Evolutionary conservation across 352 stramenopile genomes (phyloP).

Genomic region (Phytopythium chamaehyphon): DNA sequence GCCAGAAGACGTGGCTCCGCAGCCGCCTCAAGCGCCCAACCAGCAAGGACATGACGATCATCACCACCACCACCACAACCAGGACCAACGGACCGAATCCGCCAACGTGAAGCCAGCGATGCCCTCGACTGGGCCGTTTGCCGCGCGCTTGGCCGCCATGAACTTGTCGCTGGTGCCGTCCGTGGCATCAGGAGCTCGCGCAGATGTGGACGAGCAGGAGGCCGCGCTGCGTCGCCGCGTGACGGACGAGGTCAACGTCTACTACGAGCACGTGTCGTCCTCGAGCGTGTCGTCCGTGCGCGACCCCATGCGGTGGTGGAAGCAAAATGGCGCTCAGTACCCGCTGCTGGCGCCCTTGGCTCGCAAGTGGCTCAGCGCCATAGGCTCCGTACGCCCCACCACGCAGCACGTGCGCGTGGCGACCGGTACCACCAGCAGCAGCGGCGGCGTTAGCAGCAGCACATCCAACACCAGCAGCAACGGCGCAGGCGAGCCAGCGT

Average conservation of each 20-base stretch:
- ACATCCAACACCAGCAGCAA: slow-evolving; percentile 6
- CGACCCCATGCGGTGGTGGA: slow-evolving; percentile 43
- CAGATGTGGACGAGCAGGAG: slow-evolving; percentile 24
- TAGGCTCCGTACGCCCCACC: slow-evolving; percentile 33
- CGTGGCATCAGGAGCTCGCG: background rate
- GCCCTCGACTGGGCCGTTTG: background rate
- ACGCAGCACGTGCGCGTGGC: slow-evolving; percentile 10
- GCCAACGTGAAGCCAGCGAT: background rate
- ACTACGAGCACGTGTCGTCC: slow-evolving; percentile 31
- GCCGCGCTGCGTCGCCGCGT: slow-evolving; percentile 23
- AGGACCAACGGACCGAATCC: slow-evolving; percentile 10
- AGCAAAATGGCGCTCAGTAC: slow-evolving; percentile 26
- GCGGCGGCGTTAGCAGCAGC: background rate
- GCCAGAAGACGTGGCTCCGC: slow-evolving; percentile 26
- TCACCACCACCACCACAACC: slow-evolving; percentile 16
- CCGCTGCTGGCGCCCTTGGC: slow-evolving; percentile 38
- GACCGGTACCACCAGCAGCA: background rate
- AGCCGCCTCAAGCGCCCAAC: slow-evolving; percentile 14
- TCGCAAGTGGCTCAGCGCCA: slow-evolving; percentile 37
- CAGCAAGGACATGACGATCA: slow-evolving; percentile 23
- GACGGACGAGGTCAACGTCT: slow-evolving; percentile 31
- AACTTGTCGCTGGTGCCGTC: background rate
- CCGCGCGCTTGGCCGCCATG: background rate
- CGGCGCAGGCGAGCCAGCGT: slow-evolving; percentile 6
- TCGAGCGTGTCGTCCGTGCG: slow-evolving; percentile 34